Evolutionary conservation across 768 basidiomycete genomes (phyloP).

Genomic region (Polyporus arcularius): DNA sequence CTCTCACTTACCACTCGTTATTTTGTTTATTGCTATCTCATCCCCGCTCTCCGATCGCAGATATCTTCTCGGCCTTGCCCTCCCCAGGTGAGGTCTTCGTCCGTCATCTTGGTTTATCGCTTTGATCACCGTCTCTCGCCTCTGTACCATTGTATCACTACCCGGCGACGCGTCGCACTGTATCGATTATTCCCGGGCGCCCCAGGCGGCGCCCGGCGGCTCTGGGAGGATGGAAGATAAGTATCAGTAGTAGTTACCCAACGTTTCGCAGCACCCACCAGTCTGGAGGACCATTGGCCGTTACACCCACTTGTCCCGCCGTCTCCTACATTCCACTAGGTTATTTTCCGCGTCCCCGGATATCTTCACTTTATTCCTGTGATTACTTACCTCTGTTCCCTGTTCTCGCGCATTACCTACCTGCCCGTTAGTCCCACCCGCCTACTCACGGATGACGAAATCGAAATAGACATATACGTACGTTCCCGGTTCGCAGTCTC

Average conservation of each 20-base stretch:
- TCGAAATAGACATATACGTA: neutral
- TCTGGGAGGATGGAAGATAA: neutral
- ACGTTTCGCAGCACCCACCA: neutral
- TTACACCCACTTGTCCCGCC: conserved; percentile 2
- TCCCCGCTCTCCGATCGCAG: neutral
- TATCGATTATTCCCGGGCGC: conserved; percentile 20
- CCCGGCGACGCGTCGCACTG: conserved; percentile 21
- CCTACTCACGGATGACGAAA: neutral
- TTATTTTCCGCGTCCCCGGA: conserved; percentile 25
- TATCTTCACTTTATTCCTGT: conserved; percentile 22
- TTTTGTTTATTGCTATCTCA: conserved; percentile 22
- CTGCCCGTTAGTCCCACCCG: neutral
- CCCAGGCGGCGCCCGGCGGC: conserved; percentile 8
- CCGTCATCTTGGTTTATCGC: neutral
- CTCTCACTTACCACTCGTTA: conserved; percentile 20
- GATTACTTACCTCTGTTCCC: conserved; percentile 15
- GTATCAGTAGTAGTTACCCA: conserved; percentile 3
- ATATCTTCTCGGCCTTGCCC: conserved; percentile 4
- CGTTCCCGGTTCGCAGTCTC: neutral
- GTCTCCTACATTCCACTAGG: conserved; percentile 5
- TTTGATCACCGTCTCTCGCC: neutral
- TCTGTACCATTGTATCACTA: conserved; percentile 19
- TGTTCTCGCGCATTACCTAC: neutral
- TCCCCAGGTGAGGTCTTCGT: conserved; percentile 3
- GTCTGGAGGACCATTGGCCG: conserved; percentile 5